Base-by-base conservation (phyloP, 2,329 filamentous ascomycete species). In the Colletotrichum aenigma region DNA sequence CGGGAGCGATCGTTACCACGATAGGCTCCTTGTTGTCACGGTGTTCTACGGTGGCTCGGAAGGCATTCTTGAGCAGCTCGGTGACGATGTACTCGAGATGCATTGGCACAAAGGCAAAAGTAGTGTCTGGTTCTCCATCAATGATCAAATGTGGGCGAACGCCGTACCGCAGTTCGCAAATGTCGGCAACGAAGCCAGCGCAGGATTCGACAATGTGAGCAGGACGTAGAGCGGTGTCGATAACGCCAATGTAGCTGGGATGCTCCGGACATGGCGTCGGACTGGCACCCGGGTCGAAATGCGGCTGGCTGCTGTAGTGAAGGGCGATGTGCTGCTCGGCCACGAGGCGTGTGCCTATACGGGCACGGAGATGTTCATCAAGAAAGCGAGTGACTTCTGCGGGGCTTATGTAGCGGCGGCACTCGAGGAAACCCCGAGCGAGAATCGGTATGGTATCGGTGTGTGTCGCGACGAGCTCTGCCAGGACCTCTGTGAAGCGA, bases 51-150 rank as follows among this genome's bases (percentile, higher is more conserved):
- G 95, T 97, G 6, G 97, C 96, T 58, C 97, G 92, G 87, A 98
- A 99, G 1, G 96, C 95, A 82, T 99, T 99, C 85, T 99, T 99
- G 74, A 99, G 90, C 2, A 99, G 90, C 85, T 99, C 97, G 0
- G 96, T 99, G 78, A 98, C 91, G 78, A 99, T 98, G 84, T 99
- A 99, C 85, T 98, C 96, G 28, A 99, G 90, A 84, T 99, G 97
- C 83, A 98, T 97, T 16, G 97, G 97, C 10, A 99, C 93, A 81
- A 97, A 97, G 24, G 96, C 96, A 82, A 99, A 98, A 0, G 93
- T 93, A n/a, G 96, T 95, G 67, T 94, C 93, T 0, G 94, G 93
- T 82, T 97, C 94, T 78, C 97, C 97, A 78, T 96, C 94, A 80
- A 99, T 94, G 62, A 93, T 87, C 80, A 98, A 90, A 3, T 89